Base-by-base conservation (phyloP, 208 protist species). In the Angomonas deanei region DNA sequence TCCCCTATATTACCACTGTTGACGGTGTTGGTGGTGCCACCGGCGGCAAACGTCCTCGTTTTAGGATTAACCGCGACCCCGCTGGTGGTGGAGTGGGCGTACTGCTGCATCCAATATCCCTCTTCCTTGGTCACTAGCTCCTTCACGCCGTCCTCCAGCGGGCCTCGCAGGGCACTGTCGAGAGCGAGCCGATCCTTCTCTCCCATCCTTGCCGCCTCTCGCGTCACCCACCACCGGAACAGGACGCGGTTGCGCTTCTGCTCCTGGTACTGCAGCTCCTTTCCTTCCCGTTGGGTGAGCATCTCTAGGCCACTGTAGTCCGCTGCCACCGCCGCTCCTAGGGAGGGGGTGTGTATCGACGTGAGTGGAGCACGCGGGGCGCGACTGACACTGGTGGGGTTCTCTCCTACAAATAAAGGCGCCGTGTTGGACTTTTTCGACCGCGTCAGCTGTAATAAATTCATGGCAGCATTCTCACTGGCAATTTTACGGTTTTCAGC, bases 201-300 rank as follows among this genome's bases (percentile, higher is more conserved):
- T 1, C 66, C 38, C 24, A 72, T 24, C 5, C 84, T 78, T 53
- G 58, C 59, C 13, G 71, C 61, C 58, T 84, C 74, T 17, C 88
- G 78, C 3, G 65, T 32, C 1, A 76, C 73, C 84, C 84, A 94
- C 69, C 64, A 77, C 24, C 68, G 62, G 34, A 91, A 88, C 34
- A 94, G 64, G 23, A 61, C 28, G 36, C 54, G 59, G 39, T 36
- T 52, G 3, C 3, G 34, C 17, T 53, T 17, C 23, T 49, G 49
- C 28, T 59, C 68, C 24, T 49, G 13, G 17, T 31, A 21, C 42
- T 61, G 24, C 19, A 48, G 21, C 32, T 32, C 48, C 0, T 33
- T 23, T 6, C 64, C 32, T 28, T 66, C 61, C 17, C 52, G 54
- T 17, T 26, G 46, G 2, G 70, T 67, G 21, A 63, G 42, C 13